These are phyloP conservation scores for Xerocomellus chrysenteron DNA, from an alignment of 768 basidiomycete genomes.

Conservation along the genomic window DNA sequence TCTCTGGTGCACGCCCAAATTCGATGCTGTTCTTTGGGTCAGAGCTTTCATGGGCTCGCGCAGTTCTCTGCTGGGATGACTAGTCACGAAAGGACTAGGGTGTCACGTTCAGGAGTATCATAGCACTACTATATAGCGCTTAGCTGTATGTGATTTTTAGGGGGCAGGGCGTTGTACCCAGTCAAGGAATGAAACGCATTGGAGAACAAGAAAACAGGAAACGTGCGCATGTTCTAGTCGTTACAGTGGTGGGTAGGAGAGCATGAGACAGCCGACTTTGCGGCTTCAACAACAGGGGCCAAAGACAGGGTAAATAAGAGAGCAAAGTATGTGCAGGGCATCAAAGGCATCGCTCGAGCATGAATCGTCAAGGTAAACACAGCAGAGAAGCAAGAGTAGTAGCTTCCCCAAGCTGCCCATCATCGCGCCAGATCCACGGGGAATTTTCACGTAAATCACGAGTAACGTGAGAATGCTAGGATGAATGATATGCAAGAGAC, in stretches of 20 bases:
- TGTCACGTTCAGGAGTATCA: slow-evolving; percentile 13
- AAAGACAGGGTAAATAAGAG: slow-evolving; percentile 9
- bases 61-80: not conserved
- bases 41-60: not conserved
- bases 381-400: slow-evolving; percentile 11
- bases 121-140: slow-evolving; percentile 14
- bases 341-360: slow-evolving; percentile 28
- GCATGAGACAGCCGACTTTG: slow-evolving; percentile 23
- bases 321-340: slow-evolving; percentile 19
- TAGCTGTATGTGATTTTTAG: slow-evolving; percentile 19
- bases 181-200: slow-evolving; percentile 33
- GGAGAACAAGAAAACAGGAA: slow-evolving; percentile 36
- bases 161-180: slow-evolving; percentile 25
- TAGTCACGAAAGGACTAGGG: slow-evolving; percentile 6
- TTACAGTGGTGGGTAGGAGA: slow-evolving; percentile 47
- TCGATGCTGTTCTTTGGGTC: slow-evolving; percentile 6
- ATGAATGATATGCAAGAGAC: slow-evolving; percentile 37
- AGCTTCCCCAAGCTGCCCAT: slow-evolving; percentile 11
- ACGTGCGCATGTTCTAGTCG: slow-evolving; percentile 67
- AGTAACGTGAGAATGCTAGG: slow-evolving; percentile 22
- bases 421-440: slow-evolving; percentile 15
- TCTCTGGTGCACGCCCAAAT: slow-evolving; percentile 4
- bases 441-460: slow-evolving; percentile 23
- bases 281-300: slow-evolving; percentile 14
- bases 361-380: slow-evolving; percentile 25